phyloP scores from a whole-genome alignment of 2,329 filamentous ascomycete genomes.

The Boeremia exigua region DNA sequence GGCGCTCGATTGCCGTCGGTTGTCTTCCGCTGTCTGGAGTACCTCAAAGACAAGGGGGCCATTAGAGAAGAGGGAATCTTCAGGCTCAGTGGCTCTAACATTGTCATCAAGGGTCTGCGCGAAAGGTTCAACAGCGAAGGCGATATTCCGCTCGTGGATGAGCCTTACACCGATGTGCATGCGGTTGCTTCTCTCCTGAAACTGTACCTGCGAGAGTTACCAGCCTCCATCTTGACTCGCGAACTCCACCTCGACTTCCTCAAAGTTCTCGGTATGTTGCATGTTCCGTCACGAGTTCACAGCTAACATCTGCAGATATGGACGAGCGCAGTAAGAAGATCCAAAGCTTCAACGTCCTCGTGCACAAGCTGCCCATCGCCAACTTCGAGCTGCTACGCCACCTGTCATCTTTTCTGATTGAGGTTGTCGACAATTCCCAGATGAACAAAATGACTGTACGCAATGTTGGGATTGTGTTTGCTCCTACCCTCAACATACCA shows the following conservation, averaged over 20 bases:
- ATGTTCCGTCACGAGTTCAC: background rate
- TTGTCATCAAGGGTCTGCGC: conserved; percentile 87
- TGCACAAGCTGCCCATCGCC: conserved; percentile 77
- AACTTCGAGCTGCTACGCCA: conserved; percentile 85
- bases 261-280: conserved; percentile 67
- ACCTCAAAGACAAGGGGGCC: conserved; percentile 82
- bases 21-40: conserved; percentile 94
- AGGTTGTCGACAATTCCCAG: conserved; percentile 87
- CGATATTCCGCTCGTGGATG: conserved; percentile 86
- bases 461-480: conserved; percentile 97
- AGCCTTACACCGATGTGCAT: conserved; percentile 92
- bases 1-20: conserved; percentile 84
- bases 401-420: conserved; percentile 85
- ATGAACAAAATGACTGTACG: conserved; percentile 98
- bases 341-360: conserved; percentile 74
- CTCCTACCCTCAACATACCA: conserved; percentile 94
- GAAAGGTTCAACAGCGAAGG: conserved; percentile 94
- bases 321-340: conserved; percentile 78
- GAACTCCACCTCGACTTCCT: conserved; percentile 91
- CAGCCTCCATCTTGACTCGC: conserved; percentile 86
- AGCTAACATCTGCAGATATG: conserved; percentile 64
- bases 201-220: conserved; percentile 89
- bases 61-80: conserved; percentile 93
- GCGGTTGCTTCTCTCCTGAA: conserved; percentile 90
- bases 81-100: conserved; percentile 93